Base-by-base conservation (phyloP, 2,329 filamentous ascomycete species). In the Hypoxylon sp. region DNA sequence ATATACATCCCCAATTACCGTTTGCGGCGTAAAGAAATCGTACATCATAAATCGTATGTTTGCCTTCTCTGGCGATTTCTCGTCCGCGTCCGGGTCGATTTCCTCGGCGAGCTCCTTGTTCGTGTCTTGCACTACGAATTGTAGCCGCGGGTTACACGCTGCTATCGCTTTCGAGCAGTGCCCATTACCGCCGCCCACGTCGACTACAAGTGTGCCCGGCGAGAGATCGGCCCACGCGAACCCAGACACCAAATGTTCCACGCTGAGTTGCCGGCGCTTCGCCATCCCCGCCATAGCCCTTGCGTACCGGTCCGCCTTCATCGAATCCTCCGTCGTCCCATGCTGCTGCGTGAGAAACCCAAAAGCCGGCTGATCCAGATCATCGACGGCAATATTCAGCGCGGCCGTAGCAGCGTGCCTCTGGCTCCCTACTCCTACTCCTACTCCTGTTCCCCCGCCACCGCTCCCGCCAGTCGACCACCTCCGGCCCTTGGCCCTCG, bases 1-100 rank as follows among this genome's bases (percentile, higher is more conserved):
- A 67, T 81, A 82, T 44, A 80, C 73, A 50, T 78, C 77, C 1
- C 75, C 80, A 1, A 34, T 10, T 1, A 64, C 52, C 1, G 62
- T 57, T 56, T 67, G 68, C 50, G 65, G 68, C 46, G 55, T 32
- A 58, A 70, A 70, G 60, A 68, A 70, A 28, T 70, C 65, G 55
- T 70, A 77, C 61, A 59, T 77, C 67, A 69, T 61, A 32, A 69
- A 69, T 41, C 48, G 56, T 20, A 68, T 26, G 20, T 47, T 39
- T 26, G 1, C 56, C 56, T 28, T 30, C 24, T 48, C 24, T 7
- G 4, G 24, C 24, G 41, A 24, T 10, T 46, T 13, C 3, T 50
- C 52, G 4, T 17, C 22, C 11, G 39, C 55, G 11, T n/a, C 44
- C 7, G 20, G 30, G 15, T 56, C 63, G 2, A 62, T 51, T 10